Base-by-base conservation (phyloP, 441 rosid species). In the Kokia cookei region DNA sequence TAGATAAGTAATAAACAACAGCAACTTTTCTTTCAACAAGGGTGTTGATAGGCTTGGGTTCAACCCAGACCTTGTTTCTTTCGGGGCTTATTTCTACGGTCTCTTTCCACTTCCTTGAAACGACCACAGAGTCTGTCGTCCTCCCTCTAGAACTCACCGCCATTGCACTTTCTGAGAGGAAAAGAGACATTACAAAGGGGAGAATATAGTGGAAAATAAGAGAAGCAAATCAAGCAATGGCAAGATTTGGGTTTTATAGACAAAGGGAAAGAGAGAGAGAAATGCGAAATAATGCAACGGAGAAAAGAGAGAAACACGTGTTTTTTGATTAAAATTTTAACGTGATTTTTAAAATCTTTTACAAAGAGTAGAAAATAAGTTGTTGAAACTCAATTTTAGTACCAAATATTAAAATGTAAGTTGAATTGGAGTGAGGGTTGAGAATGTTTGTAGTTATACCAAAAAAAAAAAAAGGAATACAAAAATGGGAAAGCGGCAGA, bases 401-500 rank as follows among this genome's bases (percentile, higher is more conserved):
- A 37, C 40, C 40, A 37, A 37, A 37, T 37, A 37, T 37, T 37
- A 37, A 6, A 37, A 7, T 37, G 40, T 6, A 37, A 37, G 40
- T 37, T 37, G 8, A 37, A 37, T 5, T 37, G 40, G 40, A 37
- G 40, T 37, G 40, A 37, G 8, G 40, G 8, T 37, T 37, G 40
- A 37, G 40, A 37, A 37, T 35, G 40, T 35, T 35, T 35, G 40
- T 35, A 35, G 40, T 35, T 35, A 6, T 35, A 35, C 40, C 40
- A 35, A 35, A 35, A 6, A 19, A 19, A 19, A 19, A 19, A 24
- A 35, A 35, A 1, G 40, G 40, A 6, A 65, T 88, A 88, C 83
- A 82, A 86, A 86, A 87, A 79, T 71, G 75, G 85, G 88, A 86
- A 84, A 86, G 93, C 97, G 79, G 85, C 85, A 77, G 87, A 91